Base-by-base conservation (phyloP, 2,329 filamentous ascomycete species). In the Alternaria rosae region DNA sequence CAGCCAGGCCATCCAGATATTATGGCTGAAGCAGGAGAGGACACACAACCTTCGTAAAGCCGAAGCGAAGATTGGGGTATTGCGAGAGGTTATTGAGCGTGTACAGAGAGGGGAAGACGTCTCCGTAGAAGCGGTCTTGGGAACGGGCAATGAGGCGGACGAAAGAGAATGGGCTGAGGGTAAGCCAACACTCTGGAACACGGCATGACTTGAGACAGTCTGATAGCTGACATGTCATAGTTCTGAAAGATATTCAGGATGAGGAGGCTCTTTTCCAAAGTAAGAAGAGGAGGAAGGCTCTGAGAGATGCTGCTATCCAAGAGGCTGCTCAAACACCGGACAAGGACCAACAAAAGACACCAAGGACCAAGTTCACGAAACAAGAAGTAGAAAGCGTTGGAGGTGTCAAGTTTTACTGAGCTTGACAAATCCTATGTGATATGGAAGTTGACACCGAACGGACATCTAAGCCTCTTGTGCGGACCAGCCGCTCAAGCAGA, bases 1-100 rank as follows among this genome's bases (percentile, higher is more conserved):
- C 5, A 97, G 93, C 64, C 97, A 97, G 85, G 92, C 94, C 13
- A 97, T 99, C 71, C 92, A 97, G 73, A 92, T 95, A 85, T 90
- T 99, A 74, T 85, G 89, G 35, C 78, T 98, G 71, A 91, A 90
- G 71, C 92, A 91, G 70, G 90, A 94, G 53, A 91, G 89, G 74
- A 84, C 86, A 30, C 88, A 89, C 10, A 94, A 91, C 71, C 88
- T 85, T 74, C 88, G 94, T 53, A 88, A 89, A 69, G 90, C 93
- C 6, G 92, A 97, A 70, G 89, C 92, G 7, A 91, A 92, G 75
- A 91, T 99, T 65, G 86, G 85, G 3, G 76, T 93, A 28, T 80
- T 99, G 61, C 87, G 87, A 41, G 94, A 97, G 73, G 85, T 91
- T 15, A 91, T 97, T 20, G 74, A 77, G 59, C 53, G 71, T 3